A percentile compares a stretch with the other conserved stretches of the same genome.
These are phyloP conservation scores for Aspergillus versicolor DNA, from an alignment of 2,329 filamentous ascomycete genomes.

Conservation along the genomic window DNA sequence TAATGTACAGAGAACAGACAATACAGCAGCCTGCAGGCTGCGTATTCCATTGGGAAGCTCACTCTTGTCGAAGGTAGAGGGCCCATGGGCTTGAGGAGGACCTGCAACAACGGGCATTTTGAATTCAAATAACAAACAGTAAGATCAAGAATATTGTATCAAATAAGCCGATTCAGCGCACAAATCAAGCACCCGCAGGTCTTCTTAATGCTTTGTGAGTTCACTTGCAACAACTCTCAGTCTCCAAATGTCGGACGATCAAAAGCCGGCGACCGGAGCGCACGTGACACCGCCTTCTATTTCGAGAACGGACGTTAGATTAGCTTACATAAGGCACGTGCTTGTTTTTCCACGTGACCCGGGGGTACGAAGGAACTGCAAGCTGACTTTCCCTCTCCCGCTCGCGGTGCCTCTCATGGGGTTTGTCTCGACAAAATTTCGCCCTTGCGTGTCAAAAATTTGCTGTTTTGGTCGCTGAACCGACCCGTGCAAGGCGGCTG, in stretches of 20 bases:
- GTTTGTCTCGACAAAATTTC: constrained; percentile 23
- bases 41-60: constrained; percentile 28
- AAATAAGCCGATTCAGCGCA: not conserved
- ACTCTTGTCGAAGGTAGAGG: constrained; percentile 72
- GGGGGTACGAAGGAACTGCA: constrained; percentile 18
- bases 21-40: not conserved
- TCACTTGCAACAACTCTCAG: constrained; percentile 6
- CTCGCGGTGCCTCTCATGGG: constrained; percentile 24
- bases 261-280: constrained; percentile 1
- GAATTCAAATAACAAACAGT: constrained; percentile 1
- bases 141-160: not conserved
- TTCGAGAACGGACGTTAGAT: not conserved
- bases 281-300: constrained; percentile 19
- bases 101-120: constrained; percentile 59
- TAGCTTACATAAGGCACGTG: constrained; percentile 17
- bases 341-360: constrained; percentile 16
- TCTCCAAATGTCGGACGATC: constrained; percentile 7
- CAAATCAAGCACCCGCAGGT: not conserved
- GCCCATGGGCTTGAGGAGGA: constrained; percentile 54
- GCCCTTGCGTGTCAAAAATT: constrained; percentile 19
- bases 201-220: not conserved
- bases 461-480: constrained; percentile 25
- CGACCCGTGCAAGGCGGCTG: constrained; percentile 32
- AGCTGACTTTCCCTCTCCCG: constrained; percentile 24
- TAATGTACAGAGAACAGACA: not conserved